Evolutionary conservation across 768 basidiomycete genomes (phyloP).

Genomic region (Asterophora parasitica): DNA sequence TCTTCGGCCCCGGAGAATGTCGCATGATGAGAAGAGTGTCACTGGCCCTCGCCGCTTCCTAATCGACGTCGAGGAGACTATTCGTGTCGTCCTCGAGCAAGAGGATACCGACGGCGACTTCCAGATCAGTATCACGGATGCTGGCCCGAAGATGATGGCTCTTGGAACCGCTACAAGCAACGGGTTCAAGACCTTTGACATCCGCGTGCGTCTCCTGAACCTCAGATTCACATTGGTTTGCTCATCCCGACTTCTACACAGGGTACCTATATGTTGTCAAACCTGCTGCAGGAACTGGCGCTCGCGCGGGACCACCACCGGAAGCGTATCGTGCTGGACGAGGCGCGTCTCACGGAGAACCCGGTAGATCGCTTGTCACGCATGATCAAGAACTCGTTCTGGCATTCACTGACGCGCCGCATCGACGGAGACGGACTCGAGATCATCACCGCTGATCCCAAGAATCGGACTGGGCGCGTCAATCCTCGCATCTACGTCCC

Average conservation of each 20-base stretch:
- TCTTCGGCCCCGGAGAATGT: conserved; percentile 71
- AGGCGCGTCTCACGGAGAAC: conserved; percentile 95
- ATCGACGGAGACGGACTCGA: conserved; percentile 98
- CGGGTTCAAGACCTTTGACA: conserved; percentile 97
- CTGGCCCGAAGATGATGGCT: conserved; percentile 94
- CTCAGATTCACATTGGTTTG: conserved; percentile 4
- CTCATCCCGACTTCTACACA: conserved; percentile 26
- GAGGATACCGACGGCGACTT: conserved; percentile 98
- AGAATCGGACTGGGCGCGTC: conserved; percentile 88
- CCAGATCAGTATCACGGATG: conserved; percentile 94
- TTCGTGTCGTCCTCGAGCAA: conserved; percentile 92
- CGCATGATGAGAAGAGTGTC: conserved; percentile 87
- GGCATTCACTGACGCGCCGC: conserved; percentile 93
- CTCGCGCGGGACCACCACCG: conserved; percentile 92
- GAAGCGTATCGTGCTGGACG: conserved; percentile 97
- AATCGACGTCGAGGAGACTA: conserved; percentile 97
- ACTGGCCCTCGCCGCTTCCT: conserved; percentile 84
- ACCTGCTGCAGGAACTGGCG: conserved; percentile 96
- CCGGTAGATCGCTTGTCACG: conserved; percentile 94
- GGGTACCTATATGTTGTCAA: conserved; percentile 99
- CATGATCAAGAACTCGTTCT: conserved; percentile 98
- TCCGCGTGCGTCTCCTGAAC: conserved; percentile 53
- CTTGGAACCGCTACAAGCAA: conserved; percentile 96
- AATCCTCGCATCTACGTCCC: conserved; percentile 96
- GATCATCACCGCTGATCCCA: conserved; percentile 96